Evolutionary conservation across 2,329 filamentous ascomycete genomes (phyloP).

Genomic region (Monilinia laxa): DNA sequence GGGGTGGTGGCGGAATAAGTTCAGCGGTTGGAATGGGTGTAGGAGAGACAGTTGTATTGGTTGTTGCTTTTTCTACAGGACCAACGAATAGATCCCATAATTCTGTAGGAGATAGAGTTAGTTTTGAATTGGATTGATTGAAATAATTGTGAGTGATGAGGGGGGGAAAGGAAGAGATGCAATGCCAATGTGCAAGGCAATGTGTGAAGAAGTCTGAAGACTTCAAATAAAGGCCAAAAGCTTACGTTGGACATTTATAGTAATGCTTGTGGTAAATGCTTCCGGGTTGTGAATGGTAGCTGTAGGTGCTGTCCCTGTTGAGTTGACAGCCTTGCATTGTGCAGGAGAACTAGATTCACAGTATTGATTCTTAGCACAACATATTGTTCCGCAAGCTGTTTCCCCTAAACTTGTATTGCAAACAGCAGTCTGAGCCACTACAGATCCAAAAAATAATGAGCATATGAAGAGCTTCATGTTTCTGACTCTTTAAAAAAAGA

Average conservation of each 20-base stretch:
- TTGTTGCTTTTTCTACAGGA: conserved; percentile 30
- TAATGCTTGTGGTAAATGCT: conserved; percentile 28
- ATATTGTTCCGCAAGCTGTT: conserved; percentile 1
- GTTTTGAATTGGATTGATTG: conserved; percentile 24
- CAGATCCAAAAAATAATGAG: conserved; percentile 4
- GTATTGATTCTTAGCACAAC: conserved; percentile 1
- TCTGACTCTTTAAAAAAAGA: neutral
- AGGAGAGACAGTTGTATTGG: conserved; percentile 33
- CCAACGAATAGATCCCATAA: conserved; percentile 35
- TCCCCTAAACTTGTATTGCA: neutral
- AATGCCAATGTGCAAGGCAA: neutral
- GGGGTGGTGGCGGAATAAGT: conserved; percentile 33
- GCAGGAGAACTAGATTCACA: neutral
- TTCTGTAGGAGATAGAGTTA: conserved; percentile 14
- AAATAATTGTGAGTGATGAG: conserved; percentile 23
- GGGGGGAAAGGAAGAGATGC: neutral
- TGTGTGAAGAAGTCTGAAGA: neutral
- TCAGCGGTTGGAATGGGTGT: conserved; percentile 34
- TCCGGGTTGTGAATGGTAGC: conserved; percentile 25
- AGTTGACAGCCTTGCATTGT: neutral
- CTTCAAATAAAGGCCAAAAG: neutral
- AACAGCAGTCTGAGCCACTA: neutral
- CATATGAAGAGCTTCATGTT: conserved; percentile 19
- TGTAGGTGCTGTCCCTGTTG: conserved; percentile 2
- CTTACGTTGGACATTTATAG: conserved; percentile 28